Percentiles rank a stretch among this genome's conserved stretches.
Conservation (phyloP, 2,329 filamentous ascomycete genomes). For the Grosmannia serpens region DNA sequence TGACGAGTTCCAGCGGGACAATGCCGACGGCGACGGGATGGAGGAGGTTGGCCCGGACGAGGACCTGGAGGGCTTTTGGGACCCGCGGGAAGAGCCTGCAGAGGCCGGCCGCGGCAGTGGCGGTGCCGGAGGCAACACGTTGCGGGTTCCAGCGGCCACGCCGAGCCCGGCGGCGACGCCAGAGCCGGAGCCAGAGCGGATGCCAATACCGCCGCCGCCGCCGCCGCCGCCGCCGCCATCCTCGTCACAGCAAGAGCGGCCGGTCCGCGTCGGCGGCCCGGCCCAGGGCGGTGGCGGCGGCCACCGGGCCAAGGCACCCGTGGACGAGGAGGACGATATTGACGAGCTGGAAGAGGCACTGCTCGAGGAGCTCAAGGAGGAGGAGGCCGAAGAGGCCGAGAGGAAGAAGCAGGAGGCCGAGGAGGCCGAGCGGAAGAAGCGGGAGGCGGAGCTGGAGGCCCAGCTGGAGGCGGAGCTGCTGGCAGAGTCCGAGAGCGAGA, state of each 20-base stretch:
- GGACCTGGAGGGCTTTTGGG: constrained; percentile 12
- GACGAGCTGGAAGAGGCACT: constrained; percentile 11
- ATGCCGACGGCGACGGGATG: constrained; percentile 11
- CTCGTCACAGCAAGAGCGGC: background rate
- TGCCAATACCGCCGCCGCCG: background rate
- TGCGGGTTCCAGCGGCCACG: background rate
- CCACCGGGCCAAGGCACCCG: background rate
- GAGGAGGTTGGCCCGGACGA: constrained; percentile 18
- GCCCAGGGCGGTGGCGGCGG: background rate
- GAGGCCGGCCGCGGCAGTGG: too few species aligned
- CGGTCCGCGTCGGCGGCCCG: background rate
- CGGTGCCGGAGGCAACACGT: background rate
- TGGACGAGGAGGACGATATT: constrained; percentile 15
- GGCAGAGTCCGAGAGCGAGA: constrained; percentile 48
- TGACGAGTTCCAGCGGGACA: constrained; percentile 11
- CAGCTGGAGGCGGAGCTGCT: constrained; percentile 44
- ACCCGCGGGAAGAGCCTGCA: constrained; percentile 7
- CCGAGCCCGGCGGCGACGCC: background rate
- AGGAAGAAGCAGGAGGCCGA: constrained; percentile 34
- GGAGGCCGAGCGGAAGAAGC: background rate
- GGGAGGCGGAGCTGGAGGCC: constrained; percentile 29
- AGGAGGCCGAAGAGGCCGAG: constrained; percentile 22
- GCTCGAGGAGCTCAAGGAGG: constrained; percentile 7
- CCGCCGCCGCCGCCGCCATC: background rate
- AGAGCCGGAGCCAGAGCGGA: background rate